Conservation (phyloP, 1,284 basidiomycete genomes). For the Wolfiporia cocos region DNA sequence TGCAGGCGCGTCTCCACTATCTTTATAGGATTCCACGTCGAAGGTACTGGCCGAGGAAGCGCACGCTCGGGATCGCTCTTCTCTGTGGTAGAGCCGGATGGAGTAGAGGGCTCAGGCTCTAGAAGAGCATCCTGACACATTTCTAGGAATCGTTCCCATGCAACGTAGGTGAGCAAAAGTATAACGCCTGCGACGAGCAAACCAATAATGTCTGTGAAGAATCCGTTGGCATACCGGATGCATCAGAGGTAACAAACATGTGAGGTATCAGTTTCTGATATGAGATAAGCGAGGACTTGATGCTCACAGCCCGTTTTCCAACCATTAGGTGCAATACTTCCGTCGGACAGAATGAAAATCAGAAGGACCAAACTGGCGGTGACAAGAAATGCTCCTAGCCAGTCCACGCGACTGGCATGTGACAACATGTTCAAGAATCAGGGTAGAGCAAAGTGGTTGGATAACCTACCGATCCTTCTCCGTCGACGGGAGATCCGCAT, state of each 20-base stretch:
- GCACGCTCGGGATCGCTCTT: too few relatives aligned
- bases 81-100: too few relatives aligned
- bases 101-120: too few relatives aligned
- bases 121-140: conserved; percentile 27
- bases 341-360: conserved; percentile 76
- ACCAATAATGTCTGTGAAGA: conserved; percentile 46
- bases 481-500: conserved; percentile 33
- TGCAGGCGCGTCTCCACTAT: too few relatives aligned
- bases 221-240: too few relatives aligned
- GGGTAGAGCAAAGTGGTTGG: too few relatives aligned
- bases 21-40: too few relatives aligned
- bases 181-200: conserved; percentile 61
- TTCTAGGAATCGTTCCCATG: conserved; percentile 68
- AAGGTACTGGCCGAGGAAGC: too few relatives aligned
- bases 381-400: conserved; percentile 76
- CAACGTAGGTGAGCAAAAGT: conserved; percentile 52
- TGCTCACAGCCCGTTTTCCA: conserved; percentile 73
- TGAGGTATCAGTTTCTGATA: not conserved
- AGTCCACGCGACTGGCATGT: conserved; percentile 56
- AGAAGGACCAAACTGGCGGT: conserved; percentile 75
- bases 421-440: not conserved
- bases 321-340: conserved; percentile 56
- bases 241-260: too few relatives aligned
- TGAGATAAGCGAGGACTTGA: conserved; percentile 3
- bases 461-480: conserved; percentile 34